Conservation (phyloP, 345 rosid genomes). For the Microthlaspi erraticum region DNA sequence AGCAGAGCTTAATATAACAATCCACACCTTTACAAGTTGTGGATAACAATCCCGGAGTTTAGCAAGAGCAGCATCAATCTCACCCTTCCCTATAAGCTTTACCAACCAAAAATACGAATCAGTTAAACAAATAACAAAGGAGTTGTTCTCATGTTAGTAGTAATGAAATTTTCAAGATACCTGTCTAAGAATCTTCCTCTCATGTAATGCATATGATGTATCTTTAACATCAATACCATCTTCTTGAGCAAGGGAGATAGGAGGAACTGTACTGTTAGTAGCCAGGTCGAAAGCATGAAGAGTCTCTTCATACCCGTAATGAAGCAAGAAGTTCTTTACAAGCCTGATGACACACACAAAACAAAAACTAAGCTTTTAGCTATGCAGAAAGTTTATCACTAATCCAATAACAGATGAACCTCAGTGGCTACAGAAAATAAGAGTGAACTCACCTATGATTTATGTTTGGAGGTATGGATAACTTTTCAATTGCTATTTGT, state of each 20-base stretch:
- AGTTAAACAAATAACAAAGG: conserved; percentile 7
- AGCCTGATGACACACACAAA: conserved; percentile 56
- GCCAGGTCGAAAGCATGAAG: conserved; percentile 81
- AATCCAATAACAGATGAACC: conserved; percentile 6
- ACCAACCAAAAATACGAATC: conserved; percentile 37
- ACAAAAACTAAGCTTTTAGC: neutral
- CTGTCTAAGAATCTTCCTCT: conserved; percentile 79
- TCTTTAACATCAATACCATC: conserved; percentile 49
- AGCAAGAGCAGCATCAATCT: conserved; percentile 71
- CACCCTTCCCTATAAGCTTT: conserved; percentile 91
- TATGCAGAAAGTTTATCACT: neutral
- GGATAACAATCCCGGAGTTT: conserved; percentile 84
- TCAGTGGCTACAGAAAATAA: conserved; percentile 7
- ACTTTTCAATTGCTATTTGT: conserved; percentile 59
- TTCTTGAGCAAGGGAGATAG: conserved; percentile 54
- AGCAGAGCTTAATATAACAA: neutral
- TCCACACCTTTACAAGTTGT: conserved; percentile 72
- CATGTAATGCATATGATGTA: conserved; percentile 69
- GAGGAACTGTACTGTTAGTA: conserved; percentile 66
- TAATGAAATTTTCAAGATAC: conserved; percentile 48
- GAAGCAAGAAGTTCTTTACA: conserved; percentile 79
- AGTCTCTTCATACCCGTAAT: conserved; percentile 90
- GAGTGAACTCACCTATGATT: conserved; percentile 58
- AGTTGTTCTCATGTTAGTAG: neutral
- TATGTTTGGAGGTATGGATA: conserved; percentile 61